These are phyloP conservation scores for Colletotrichum plurivorum DNA, from an alignment of 2,329 filamentous ascomycete species.

Conservation along the genomic window DNA sequence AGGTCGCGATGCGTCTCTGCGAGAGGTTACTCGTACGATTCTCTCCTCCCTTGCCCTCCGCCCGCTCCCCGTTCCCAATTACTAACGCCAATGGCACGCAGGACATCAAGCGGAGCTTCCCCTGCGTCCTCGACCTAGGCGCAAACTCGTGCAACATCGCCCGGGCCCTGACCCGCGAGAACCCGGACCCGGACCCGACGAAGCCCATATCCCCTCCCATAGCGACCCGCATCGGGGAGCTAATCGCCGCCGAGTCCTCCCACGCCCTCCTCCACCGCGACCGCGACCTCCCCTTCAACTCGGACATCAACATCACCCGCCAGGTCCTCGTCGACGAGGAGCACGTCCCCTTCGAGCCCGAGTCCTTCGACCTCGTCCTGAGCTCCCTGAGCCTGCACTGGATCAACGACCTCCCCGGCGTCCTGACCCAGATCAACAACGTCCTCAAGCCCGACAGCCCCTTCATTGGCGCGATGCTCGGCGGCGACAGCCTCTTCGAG, in stretches of 20 bases:
- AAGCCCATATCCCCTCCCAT: slow-evolving; percentile 75
- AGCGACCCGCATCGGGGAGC: slow-evolving; percentile 77
- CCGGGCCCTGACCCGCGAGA: slow-evolving; percentile 79
- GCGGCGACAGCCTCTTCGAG: slow-evolving; percentile 94
- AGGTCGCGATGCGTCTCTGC: slow-evolving; percentile 86
- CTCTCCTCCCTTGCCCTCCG: not conserved
- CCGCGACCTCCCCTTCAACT: slow-evolving; percentile 80
- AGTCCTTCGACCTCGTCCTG: slow-evolving; percentile 89
- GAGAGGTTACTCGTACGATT: slow-evolving; percentile 82
- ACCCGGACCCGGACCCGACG: slow-evolving; percentile 73
- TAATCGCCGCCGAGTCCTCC: slow-evolving; percentile 89
- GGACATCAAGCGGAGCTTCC: slow-evolving; percentile 94
- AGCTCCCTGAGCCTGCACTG: slow-evolving; percentile 94
- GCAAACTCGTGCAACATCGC: slow-evolving; percentile 97
- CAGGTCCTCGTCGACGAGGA: slow-evolving; percentile 83
- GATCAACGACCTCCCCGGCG: slow-evolving; percentile 94
- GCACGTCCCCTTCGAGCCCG: slow-evolving; percentile 81
- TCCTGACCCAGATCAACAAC: slow-evolving; percentile 87
- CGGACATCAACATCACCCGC: slow-evolving; percentile 78
- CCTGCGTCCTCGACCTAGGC: slow-evolving; percentile 89
- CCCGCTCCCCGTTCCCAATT: not conserved
- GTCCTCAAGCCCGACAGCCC: slow-evolving; percentile 91
- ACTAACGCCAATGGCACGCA: slow-evolving; percentile 50
- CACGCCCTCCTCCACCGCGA: slow-evolving; percentile 85
- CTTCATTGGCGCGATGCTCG: slow-evolving; percentile 96